Conservation (phyloP, 2,329 filamentous ascomycete genomes). For the Apiospora rasikravindrae region DNA sequence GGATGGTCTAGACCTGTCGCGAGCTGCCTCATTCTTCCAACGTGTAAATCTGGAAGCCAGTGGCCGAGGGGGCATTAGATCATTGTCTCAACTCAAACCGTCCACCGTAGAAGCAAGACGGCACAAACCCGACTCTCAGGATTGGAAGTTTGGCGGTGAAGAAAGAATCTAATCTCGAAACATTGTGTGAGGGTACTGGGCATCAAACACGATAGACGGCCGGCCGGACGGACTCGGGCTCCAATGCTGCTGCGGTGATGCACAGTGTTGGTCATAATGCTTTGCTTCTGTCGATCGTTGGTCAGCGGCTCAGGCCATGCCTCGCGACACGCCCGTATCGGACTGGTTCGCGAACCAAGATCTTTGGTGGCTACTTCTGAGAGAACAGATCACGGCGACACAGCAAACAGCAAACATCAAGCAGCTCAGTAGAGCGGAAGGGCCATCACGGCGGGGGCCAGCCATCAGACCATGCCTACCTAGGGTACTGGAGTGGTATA, state of each 20-base stretch:
- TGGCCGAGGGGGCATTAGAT: not conserved
- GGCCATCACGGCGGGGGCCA: not conserved
- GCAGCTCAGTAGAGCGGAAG: not conserved
- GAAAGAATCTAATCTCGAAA: slow-evolving; percentile 13
- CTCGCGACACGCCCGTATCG: not conserved
- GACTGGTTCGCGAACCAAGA: not conserved
- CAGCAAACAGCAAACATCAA: not conserved
- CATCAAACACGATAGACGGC: not conserved
- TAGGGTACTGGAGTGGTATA: not conserved
- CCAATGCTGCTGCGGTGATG: slow-evolving; percentile 2
- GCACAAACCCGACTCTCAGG: not conserved
- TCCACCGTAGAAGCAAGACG: not conserved
- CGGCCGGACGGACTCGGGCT: not conserved
- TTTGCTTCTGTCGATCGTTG: not conserved
- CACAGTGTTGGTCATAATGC: not conserved
- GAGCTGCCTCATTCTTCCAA: not conserved
- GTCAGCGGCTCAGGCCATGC: slow-evolving; percentile 1
- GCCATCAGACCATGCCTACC: not conserved
- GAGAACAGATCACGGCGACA: not conserved
- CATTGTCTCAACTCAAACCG: slow-evolving; percentile 8
- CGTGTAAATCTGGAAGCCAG: not conserved
- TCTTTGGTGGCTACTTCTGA: not conserved
- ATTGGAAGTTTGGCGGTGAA: slow-evolving; percentile 1
- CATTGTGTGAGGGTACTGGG: slow-evolving; percentile 12
- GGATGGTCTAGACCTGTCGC: slow-evolving; percentile 9